Percentiles rank a stretch among this genome's conserved stretches.
These are phyloP conservation scores for Vitis cinerea DNA, from an alignment of 164 flowering plant species.

Conservation along the genomic window DNA sequence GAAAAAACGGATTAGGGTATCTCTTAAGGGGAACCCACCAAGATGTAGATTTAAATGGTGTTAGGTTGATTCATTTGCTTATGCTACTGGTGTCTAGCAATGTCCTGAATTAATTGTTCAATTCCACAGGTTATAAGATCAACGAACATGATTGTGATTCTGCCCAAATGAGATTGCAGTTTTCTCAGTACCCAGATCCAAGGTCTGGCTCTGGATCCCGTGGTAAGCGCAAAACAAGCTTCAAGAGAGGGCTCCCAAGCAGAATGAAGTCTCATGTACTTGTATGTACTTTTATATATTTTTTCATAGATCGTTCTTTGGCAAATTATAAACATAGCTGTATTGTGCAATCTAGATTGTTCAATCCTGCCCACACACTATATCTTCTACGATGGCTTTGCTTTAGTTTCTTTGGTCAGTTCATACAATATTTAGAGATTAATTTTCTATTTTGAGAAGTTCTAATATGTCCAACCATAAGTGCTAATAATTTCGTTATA, in stretches of 20 bases:
- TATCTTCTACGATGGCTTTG: no score
- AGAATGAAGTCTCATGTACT: not conserved
- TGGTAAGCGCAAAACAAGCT: constrained; percentile 30
- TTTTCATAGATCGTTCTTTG: not conserved
- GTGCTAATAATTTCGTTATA: no score
- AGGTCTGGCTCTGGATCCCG: constrained; percentile 45
- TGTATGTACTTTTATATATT: not conserved
- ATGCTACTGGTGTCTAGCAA: no score
- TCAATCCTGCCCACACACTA: not conserved
- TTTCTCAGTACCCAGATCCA: constrained; percentile 66
- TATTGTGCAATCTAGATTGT: not conserved
- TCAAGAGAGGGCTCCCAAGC: not conserved
- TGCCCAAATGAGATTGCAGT: constrained; percentile 55
- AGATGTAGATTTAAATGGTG: not conserved
- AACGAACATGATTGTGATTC: constrained; percentile 63
- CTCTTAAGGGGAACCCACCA: no score
- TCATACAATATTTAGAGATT: no score
- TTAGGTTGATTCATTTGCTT: not conserved
- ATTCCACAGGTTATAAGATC: constrained; percentile 56
- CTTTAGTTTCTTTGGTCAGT: no score
- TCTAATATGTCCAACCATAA: no score
- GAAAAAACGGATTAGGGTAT: no score
- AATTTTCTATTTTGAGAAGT: no score
- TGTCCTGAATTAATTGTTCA: not conserved
- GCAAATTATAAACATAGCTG: not conserved